These are phyloP conservation scores for Cystoderma amianthinum DNA, from an alignment of 768 basidiomycete genomes.

Conservation along the genomic window DNA sequence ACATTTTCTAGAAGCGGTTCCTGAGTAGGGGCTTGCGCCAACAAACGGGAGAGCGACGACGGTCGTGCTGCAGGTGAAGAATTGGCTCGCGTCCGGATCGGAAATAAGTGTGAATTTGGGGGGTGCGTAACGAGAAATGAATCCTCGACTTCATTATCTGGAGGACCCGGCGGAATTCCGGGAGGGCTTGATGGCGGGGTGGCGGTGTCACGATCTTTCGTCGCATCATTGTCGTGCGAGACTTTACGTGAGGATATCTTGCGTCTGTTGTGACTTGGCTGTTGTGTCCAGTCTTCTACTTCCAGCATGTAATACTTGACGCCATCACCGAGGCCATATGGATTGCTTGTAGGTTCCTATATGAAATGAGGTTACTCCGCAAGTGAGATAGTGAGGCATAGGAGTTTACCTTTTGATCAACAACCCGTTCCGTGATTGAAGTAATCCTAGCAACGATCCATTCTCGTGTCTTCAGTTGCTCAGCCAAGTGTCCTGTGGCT, in stretches of 20 bases:
- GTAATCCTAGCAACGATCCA: conserved; percentile 95
- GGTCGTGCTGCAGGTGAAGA: conserved; percentile 67
- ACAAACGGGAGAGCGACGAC: conserved; percentile 71
- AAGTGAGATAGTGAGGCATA: not conserved
- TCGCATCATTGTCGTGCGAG: conserved; percentile 31
- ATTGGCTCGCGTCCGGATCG: conserved; percentile 53
- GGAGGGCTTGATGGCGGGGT: conserved; percentile 19
- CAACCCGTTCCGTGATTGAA: conserved; percentile 79
- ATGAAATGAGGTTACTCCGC: conserved; percentile 4
- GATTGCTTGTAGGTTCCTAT: conserved; percentile 79
- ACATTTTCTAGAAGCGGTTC: conserved; percentile 16
- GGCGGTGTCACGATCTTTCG: conserved; percentile 22
- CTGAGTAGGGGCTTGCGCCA: conserved; percentile 61
- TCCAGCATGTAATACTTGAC: conserved; percentile 92
- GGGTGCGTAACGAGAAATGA: conserved; percentile 59
- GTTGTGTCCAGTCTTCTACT: conserved; percentile 91
- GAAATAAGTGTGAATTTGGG: conserved; percentile 64
- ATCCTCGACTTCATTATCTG: conserved; percentile 68
- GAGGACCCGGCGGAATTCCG: conserved; percentile 53
- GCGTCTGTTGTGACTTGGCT: conserved; percentile 61
- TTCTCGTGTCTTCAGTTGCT: conserved; percentile 85
- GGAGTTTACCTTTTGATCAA: conserved; percentile 58
- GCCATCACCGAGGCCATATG: conserved; percentile 83
- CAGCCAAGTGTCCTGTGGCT: conserved; percentile 78
- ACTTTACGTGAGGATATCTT: conserved; percentile 46